Evolutionary conservation across 73 alveolate species (phyloP), one percentile per base, ranked within the genome.

Genomic region (Paramecium bursaria): DNA sequence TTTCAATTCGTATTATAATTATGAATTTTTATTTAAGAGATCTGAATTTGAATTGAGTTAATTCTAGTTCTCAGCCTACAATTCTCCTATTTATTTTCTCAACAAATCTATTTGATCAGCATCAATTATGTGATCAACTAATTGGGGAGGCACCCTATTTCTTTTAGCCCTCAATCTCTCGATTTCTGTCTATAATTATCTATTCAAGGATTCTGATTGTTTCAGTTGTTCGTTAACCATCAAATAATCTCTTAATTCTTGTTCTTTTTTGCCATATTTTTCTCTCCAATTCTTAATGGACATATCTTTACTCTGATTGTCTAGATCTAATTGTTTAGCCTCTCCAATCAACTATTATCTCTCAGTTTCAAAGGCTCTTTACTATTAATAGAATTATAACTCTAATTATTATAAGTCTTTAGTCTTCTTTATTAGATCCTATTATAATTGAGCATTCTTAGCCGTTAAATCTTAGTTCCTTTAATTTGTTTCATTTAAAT

Each of bases 201-300:
- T 39, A 39, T 5, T 7, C 5, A 7, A 11, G 5, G 5, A 39
- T 39, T 39, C 5, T 39, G 5, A 5, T 39, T 39, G 11, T 39
- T 39, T 35, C 55, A 67, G 21, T 1, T 19, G 22, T 35, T 67
- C 82, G 14, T 39, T 57, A 21, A 47, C 35, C 10, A 67, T 39
- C 35, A 39, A 42, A 39, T 39, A 67, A 39, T 67, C 82, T 10
- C 60, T 25, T 17, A 67, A 53, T 7, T 25, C 17, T 67, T 67
- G 44, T 15, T 67, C 82, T 30, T 53, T 39, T 67, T 67, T 3
- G 7, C 33, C 33, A 42, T 67, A 67, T 47, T 67, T 67, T 17
- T 67, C 60, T 47, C 44, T 67, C 82, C 82, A 67, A 19, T 67
- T 67, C 23, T 67, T 21, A 6, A 42, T 42, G 15, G 22, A n/a